Evolutionary conservation across 2,329 filamentous ascomycete genomes (phyloP), one percentile per base, ranked within the genome.

Genomic region (Alternaria metachromatica): DNA sequence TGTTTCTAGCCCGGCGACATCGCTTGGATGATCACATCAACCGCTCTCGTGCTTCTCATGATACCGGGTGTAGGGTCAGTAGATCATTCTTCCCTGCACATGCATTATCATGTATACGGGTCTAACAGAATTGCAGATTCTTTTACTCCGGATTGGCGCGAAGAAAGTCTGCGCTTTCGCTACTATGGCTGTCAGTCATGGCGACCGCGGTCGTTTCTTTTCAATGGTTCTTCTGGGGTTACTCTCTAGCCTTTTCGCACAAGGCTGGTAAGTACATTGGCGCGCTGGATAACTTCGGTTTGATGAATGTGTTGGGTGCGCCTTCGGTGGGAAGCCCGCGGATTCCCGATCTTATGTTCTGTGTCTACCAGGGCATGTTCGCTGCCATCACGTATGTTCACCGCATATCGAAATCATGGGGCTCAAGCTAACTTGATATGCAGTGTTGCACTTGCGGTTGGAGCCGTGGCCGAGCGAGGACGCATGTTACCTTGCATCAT

Each of bases 141-240:
- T 97, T 97, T 87, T 97, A 97, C 85, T 95, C 92, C 46, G 94
- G 93, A 68, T 90, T 97, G 15, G 93, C 94, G 15, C 90, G 93
- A 60, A 89, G 94, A 80, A 97, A 97, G 84, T 96, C 93, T 0
- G 94, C 94, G 5, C 85, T 97, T 58, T 92, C 93, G 18, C 86
- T 97, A 65, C 91, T 97, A 80, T 94, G 92, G 87, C 86, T 97
- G 5, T 92, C 92, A 13, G 87, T 97, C 83, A 90, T 97, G 83
- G 90, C 92, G 15, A 88, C 91, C 5, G 92, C 88, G 11, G 88
- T 96, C 68, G 88, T 94, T 64, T 90, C 89, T 54, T 96, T 97
- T 82, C 93, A 97, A 78, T 97, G 94, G 93, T 97, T 96, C 84
- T 95, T 97, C 84, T 97, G 93, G 93, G 93, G 93, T 51, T 97